A percentile compares a stretch with the other conserved stretches of the same genome.
Conservation (phyloP, 2,329 filamentous ascomycete species). For the Pseudogymnoascus sp. region DNA sequence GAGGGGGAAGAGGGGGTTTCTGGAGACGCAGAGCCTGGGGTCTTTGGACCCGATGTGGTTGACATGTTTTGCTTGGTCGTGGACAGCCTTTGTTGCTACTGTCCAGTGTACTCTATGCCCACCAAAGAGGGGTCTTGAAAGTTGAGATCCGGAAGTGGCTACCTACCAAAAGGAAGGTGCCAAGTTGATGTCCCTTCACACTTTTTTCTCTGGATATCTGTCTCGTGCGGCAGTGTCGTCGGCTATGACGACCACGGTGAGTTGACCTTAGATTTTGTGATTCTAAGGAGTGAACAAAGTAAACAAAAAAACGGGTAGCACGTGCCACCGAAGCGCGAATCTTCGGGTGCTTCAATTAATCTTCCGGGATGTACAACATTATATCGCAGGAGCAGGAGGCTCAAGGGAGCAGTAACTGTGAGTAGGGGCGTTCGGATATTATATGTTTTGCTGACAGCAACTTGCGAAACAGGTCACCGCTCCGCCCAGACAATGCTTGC, state of each 20-base stretch:
- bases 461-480: slow-evolving; percentile 5
- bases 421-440: neutral
- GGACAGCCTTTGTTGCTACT: neutral
- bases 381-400: slow-evolving; percentile 1
- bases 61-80: neutral
- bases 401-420: slow-evolving; percentile 2
- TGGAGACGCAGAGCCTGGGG: neutral
- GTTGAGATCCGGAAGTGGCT: neutral
- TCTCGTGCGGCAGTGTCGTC: neutral
- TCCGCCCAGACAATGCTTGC: slow-evolving; percentile 5
- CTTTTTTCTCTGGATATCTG: neutral
- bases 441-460: slow-evolving; percentile 4
- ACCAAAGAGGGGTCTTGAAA: neutral
- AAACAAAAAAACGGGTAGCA: slow-evolving; percentile 6
- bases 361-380: neutral
- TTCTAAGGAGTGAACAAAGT: slow-evolving; percentile 5
- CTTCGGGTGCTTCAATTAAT: slow-evolving; percentile 6
- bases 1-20: slow-evolving; percentile 3
- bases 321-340: slow-evolving; percentile 5
- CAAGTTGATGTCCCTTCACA: neutral
- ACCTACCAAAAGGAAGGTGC: neutral
- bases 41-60: neutral
- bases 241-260: neutral
- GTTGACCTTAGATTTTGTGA: neutral
- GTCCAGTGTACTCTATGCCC: neutral